Evolutionary conservation across 345 rosid genomes (phyloP).

Genomic region (Lepidium aucheri): DNA sequence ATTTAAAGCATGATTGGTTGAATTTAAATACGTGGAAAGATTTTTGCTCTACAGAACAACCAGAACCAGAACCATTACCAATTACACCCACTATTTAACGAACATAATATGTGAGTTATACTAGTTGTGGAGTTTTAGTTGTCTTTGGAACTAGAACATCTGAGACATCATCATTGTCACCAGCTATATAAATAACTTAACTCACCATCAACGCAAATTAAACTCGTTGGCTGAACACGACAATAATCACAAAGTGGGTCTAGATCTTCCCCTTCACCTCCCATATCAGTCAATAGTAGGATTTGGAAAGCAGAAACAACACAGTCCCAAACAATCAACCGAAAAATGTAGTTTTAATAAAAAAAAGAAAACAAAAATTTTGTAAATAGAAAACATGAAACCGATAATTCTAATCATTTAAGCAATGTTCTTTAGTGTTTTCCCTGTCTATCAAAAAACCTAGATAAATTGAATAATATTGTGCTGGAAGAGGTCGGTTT

Average conservation of each 20-base stretch:
- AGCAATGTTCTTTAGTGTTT: background rate
- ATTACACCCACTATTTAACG: too few species aligned
- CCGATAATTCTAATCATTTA: conserved; percentile 5
- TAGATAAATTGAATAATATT: background rate
- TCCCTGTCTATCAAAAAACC: background rate
- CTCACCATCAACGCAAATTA: conserved; percentile 45
- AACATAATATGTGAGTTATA: too few species aligned
- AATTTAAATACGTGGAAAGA: too few species aligned
- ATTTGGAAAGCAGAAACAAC: background rate
- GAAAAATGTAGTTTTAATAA: background rate
- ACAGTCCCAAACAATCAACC: background rate
- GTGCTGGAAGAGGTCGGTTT: background rate
- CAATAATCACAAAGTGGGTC: conserved; percentile 65
- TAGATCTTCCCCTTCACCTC: conserved; percentile 47
- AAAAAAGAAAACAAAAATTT: background rate
- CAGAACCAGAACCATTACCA: too few species aligned
- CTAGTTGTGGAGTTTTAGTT: conserved; percentile 1
- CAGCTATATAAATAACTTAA: background rate
- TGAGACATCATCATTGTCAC: conserved; percentile 14
- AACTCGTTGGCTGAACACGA: conserved; percentile 55
- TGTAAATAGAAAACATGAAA: background rate
- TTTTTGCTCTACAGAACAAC: too few species aligned
- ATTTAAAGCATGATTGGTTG: too few species aligned
- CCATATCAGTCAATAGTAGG: conserved; percentile 16
- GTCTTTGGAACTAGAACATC: conserved; percentile 6